Evolutionary conservation across 805 yeast genomes (phyloP).

Genomic region (Kuraishia molischiana): DNA sequence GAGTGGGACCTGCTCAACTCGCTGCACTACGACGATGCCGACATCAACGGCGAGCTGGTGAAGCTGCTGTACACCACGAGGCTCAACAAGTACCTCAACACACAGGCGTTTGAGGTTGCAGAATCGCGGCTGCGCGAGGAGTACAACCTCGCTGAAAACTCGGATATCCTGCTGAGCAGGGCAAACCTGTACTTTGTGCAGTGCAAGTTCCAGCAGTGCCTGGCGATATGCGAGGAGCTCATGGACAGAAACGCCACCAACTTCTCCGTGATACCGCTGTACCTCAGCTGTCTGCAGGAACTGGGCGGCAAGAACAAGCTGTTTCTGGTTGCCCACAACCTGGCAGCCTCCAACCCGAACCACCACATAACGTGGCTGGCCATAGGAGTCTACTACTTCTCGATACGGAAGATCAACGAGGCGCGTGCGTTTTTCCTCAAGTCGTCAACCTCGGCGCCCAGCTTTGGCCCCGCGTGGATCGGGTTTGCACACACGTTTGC

Average conservation of each 20-base stretch:
- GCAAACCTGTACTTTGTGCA: conserved; percentile 67
- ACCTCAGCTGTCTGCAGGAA: conserved; percentile 79
- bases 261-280: conserved; percentile 62
- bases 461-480: conserved; percentile 93
- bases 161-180: conserved; percentile 57
- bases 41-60: conserved; percentile 75
- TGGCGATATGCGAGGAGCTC: conserved; percentile 58
- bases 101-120: conserved; percentile 51
- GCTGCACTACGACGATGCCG: conserved; percentile 62
- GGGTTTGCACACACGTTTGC: conserved; percentile 99
- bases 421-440: conserved; percentile 84
- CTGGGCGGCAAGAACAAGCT: conserved; percentile 73
- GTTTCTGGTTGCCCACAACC: conserved; percentile 70
- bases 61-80: conserved; percentile 66
- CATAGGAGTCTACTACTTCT: conserved; percentile 81
- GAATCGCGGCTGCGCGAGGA: conserved; percentile 59
- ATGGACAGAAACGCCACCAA: conserved; percentile 59
- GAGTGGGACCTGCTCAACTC: conserved; percentile 72
- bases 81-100: conserved; percentile 62
- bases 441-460: conserved; percentile 81
- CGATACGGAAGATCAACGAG: conserved; percentile 62
- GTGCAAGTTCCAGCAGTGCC: conserved; percentile 71
- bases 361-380: conserved; percentile 86
- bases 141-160: conserved; percentile 57
- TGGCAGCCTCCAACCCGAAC: conserved; percentile 78